phyloP scores from a whole-genome alignment of 1,284 basidiomycete genomes.

The Boletus smithii region DNA sequence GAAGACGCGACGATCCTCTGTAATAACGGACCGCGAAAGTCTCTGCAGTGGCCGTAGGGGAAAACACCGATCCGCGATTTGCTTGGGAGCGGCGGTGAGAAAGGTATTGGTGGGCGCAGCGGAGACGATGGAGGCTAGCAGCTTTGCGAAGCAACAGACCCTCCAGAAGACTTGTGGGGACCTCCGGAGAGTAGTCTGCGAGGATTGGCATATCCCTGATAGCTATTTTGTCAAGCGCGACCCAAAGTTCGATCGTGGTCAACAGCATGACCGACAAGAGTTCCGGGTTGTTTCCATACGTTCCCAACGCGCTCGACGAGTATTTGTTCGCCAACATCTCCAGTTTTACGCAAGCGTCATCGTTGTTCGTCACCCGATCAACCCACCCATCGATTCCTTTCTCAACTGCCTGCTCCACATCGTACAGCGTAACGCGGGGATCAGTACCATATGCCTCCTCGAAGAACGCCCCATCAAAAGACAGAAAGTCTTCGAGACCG shows the following conservation, averaged over 20 bases:
- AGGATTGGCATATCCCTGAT: constrained; percentile 37
- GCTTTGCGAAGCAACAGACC: constrained; percentile 38
- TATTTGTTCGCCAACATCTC: constrained; percentile 31
- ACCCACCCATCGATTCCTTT: constrained; percentile 34
- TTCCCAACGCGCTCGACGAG: constrained; percentile 18
- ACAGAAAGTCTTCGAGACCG: constrained; percentile 18
- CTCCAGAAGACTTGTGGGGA: constrained; percentile 37
- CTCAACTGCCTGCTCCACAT: constrained; percentile 34
- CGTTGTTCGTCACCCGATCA: not conserved
- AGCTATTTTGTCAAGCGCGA: too few species aligned
- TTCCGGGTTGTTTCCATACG: constrained; percentile 39
- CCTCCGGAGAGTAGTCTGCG: constrained; percentile 43
- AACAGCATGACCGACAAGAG: constrained; percentile 43
- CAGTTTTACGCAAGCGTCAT: constrained; percentile 16
- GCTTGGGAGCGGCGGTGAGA: constrained; percentile 23
- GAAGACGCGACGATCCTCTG: constrained; percentile 13
- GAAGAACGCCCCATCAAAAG: constrained; percentile 11
- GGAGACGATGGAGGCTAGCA: constrained; percentile 28
- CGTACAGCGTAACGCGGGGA: constrained; percentile 25
- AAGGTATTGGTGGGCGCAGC: constrained; percentile 32
- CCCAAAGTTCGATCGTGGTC: constrained; percentile 43
- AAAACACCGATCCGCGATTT: constrained; percentile 21
- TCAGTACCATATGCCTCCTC: constrained; percentile 6
- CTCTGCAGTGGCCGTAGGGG: not conserved
- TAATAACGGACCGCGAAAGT: constrained; percentile 36